Conservation (phyloP, 2,329 filamentous ascomycete species). For the Xylariaceae sp. region DNA sequence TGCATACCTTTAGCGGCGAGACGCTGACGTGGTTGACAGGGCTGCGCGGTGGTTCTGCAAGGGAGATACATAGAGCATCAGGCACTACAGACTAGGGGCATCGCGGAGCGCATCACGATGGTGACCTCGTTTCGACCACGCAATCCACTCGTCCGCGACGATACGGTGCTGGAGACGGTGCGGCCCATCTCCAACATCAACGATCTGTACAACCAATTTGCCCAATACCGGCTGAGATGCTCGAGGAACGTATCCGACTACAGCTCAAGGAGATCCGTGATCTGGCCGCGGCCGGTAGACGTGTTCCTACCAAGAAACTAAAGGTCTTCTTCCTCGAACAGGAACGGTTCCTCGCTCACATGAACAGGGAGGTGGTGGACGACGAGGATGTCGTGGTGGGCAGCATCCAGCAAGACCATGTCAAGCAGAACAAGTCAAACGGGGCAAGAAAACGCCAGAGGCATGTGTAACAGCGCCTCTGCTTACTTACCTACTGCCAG, state of each 20-base stretch:
- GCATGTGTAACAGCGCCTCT: slow-evolving; percentile 6
- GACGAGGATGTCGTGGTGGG: slow-evolving; percentile 24
- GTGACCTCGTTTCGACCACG: slow-evolving; percentile 61
- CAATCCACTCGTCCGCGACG: slow-evolving; percentile 48
- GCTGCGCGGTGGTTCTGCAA: slow-evolving; percentile 59
- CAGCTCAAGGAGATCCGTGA: slow-evolving; percentile 40
- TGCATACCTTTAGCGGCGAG: neutral
- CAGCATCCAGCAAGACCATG: slow-evolving; percentile 22
- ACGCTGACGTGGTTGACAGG: slow-evolving; percentile 34
- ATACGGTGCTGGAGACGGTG: slow-evolving; percentile 55
- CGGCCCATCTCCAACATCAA: slow-evolving; percentile 52
- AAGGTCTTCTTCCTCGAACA: slow-evolving; percentile 31
- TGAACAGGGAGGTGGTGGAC: slow-evolving; percentile 31
- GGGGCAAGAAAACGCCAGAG: slow-evolving; percentile 7
- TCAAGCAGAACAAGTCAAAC: slow-evolving; percentile 10
- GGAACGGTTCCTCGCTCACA: slow-evolving; percentile 31
- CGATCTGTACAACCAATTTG: slow-evolving; percentile 56
- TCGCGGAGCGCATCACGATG: slow-evolving; percentile 58
- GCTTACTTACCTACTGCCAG: too few species aligned
- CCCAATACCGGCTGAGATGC: slow-evolving; percentile 58
- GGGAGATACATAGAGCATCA: slow-evolving; percentile 63
- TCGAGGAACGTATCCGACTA: slow-evolving; percentile 51
- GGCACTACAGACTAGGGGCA: slow-evolving; percentile 53
- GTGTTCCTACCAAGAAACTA: slow-evolving; percentile 25
- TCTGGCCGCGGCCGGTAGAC: slow-evolving; percentile 22